Evolutionary conservation across 306 rosid genomes (phyloP), one percentile per base, ranked within the genome.

Genomic region (Acacia confusa): DNA sequence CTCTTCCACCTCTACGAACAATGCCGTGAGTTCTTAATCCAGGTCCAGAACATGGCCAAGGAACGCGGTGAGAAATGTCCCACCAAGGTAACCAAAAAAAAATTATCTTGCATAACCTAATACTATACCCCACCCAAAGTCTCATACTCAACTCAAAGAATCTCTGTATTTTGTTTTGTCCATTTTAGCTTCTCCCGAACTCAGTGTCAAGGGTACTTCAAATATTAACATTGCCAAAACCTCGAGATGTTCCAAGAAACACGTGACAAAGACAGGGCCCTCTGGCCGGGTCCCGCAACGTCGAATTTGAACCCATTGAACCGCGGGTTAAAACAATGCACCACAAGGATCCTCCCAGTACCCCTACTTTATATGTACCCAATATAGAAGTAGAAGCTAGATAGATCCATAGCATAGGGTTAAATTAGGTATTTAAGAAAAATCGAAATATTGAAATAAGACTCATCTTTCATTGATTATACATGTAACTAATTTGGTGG

Each of bases 11-110:
- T 95, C 50, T 95, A 92, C 70, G 99, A 92, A 44, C 99, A 93
- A 79, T 95, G 99, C 81, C 99, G 94, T 44, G 92, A 88, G 65
- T 95, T 95, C 84, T 72, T 95, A 86, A 85, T 88, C 53, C 99
- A 95, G 58, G 99, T 95, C 58, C 99, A 95, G 83, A 88, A 86
- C 77, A 89, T 90, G 1, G 97, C 97, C 63, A 93, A 93, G 82
- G 94, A 95, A 58, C 96, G 94, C 7, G 98, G 99, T 66, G 99
- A 95, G 76, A 95, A 93, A 88, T 92, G 99, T 87, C 99, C 99
- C 73, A 93, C 97, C 85, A 95, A 95, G 99, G 99, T 92, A 81
- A 4, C 2, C 2, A 6, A 20, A 53, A 20, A 2, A 3, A 9
- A 11, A 44, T 11, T n/a, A 3, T 16, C 15, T n/a, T 48, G n/a